phyloP scores from a whole-genome alignment of 2,329 filamentous ascomycete species.

The Fusarium floridanum region DNA sequence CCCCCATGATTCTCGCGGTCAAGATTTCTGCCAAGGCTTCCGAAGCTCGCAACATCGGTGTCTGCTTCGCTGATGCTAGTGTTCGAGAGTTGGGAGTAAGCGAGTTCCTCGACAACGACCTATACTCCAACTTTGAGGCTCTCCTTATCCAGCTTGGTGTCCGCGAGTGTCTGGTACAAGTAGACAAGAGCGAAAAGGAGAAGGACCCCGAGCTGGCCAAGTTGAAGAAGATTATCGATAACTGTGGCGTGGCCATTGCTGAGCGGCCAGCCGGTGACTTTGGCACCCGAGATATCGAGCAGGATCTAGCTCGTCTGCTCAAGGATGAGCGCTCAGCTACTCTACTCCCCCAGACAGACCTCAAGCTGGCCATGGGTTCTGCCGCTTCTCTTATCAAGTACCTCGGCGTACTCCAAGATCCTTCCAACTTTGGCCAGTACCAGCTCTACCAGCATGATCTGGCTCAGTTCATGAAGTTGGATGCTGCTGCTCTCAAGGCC shows the following conservation, averaged over 20 bases:
- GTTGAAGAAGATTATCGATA: constrained; percentile 88
- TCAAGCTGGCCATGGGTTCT: constrained; percentile 96
- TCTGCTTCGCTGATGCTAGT: constrained; percentile 97
- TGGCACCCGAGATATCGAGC: constrained; percentile 91
- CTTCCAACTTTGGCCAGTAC: constrained; percentile 96
- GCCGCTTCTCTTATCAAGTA: constrained; percentile 96
- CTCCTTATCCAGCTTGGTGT: constrained; percentile 96
- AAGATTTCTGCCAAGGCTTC: constrained; percentile 90
- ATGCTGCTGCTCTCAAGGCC: constrained; percentile 92
- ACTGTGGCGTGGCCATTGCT: constrained; percentile 89
- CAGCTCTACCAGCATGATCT: constrained; percentile 97
- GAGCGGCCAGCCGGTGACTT: constrained; percentile 85
- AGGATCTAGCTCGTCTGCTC: constrained; percentile 88
- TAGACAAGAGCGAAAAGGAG: constrained; percentile 82
- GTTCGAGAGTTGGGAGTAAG: constrained; percentile 95
- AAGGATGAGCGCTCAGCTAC: constrained; percentile 86
- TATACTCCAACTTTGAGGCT: constrained; percentile 98
- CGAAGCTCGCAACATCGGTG: constrained; percentile 88
- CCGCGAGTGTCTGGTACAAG: constrained; percentile 90
- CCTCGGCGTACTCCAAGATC: constrained; percentile 87
- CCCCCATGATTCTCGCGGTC: constrained; percentile 94
- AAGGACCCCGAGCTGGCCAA: constrained; percentile 92
- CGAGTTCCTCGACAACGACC: constrained; percentile 98
- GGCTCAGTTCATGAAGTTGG: constrained; percentile 97
- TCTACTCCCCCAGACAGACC: constrained; percentile 86